Base-by-base conservation (phyloP, 2,329 filamentous ascomycete species). In the Calonectria crousiana region DNA sequence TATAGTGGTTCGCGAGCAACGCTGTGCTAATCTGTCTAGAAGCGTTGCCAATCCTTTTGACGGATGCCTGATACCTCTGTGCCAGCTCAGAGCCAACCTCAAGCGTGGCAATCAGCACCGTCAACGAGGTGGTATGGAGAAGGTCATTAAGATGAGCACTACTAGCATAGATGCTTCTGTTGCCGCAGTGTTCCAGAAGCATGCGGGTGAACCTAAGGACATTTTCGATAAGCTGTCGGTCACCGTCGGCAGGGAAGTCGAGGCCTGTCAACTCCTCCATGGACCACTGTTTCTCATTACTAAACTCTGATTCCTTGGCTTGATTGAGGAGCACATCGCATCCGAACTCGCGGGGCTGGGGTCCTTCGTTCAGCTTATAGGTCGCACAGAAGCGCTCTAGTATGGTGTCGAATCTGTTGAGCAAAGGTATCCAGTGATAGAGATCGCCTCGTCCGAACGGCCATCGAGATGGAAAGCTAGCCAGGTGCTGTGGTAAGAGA, bases 351-450 rank as follows among this genome's bases (percentile, higher is more conserved):
- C 92, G 90, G 60, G 89, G 91, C 85, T 99, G 97, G 2, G 95
- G 95, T 0, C 95, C 95, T 73, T 93, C 90, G 75, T 92, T 91
- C 71, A 99, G 88, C 75, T 92, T 92, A 86, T 99, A 99, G 77
- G 92, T 93, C 71, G 91, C 89, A 84, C 93, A 95, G 83, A 98
- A 95, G 49, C 92, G 88, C 80, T 98, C 95, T 51, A 99, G 88
- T 77, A 98, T 92, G 81, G 91, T 92, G 85, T 99, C 97, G 85
- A 99, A 98, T 72, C 95, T 93, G 84, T 99, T 98, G 74, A 99
- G 87, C 30, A 98, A 90, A 34, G 95, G 93, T 78, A 99, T 98
- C 97, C 97, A 99, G 88, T 99, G 96, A 84, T 98, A 98, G 36
- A 98, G 88, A 84, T 99, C 97, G 74, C 97, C 97, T 84, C 96